Evolutionary conservation across 148 eudicot species (phyloP).

Genomic region (Cornus kousa): DNA sequence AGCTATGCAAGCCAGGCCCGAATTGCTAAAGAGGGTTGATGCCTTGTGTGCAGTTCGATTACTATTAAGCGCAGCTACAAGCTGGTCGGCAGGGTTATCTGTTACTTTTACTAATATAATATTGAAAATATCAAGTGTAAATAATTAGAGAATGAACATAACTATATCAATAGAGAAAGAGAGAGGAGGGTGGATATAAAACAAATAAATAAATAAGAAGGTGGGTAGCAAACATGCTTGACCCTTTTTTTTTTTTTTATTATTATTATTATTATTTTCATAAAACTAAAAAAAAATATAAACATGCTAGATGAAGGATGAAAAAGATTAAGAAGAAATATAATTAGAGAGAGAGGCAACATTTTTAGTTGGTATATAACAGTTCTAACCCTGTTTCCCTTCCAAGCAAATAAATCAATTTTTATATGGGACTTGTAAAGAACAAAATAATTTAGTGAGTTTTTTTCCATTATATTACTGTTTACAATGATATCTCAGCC

Average conservation of each 20-base stretch:
- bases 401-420: neutral
- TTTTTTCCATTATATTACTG: neutral
- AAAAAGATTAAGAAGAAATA: neutral
- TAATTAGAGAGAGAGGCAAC: neutral
- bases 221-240: neutral
- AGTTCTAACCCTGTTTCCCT: neutral
- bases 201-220: no score
- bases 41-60: slow-evolving; percentile 73
- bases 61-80: slow-evolving; percentile 54
- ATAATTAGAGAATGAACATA: slow-evolving; percentile 4
- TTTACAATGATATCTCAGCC: no score
- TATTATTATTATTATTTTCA: no score
- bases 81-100: slow-evolving; percentile 87
- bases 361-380: neutral
- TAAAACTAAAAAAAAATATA: neutral
- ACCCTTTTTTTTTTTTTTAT: neutral
- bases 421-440: neutral
- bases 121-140: neutral
- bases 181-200: neutral
- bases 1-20: slow-evolving; percentile 89
- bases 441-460: neutral
- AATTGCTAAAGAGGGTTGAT: slow-evolving; percentile 58
- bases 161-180: neutral
- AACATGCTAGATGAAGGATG: no score
- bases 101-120: slow-evolving; percentile 58